phyloP scores from a whole-genome alignment of 2,329 filamentous ascomycete species.

The Myotisia sp. region DNA sequence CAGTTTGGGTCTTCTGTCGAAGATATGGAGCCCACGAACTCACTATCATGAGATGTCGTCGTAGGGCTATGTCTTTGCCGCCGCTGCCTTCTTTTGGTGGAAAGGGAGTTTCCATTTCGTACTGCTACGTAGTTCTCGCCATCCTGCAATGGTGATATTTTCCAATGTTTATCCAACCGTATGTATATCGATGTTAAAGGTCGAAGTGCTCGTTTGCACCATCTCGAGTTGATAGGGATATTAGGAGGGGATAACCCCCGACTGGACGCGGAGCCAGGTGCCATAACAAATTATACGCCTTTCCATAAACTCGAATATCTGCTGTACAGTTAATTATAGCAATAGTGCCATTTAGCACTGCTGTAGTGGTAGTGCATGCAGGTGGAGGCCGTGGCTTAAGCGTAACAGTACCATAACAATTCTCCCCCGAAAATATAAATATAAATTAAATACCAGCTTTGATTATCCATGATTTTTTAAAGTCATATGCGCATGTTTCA shows the following conservation, averaged over 20 bases:
- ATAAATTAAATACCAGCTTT: no score
- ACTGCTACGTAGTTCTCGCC: constrained; percentile 12
- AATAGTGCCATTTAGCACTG: no score
- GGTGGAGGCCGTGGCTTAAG: no score
- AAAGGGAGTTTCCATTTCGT: constrained; percentile 1
- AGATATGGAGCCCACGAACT: constrained; percentile 25
- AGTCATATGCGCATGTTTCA: no score
- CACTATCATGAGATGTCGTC: no score
- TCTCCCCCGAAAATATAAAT: no score
- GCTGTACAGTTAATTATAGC: no score
- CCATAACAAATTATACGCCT: no score
- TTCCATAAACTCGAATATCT: no score
- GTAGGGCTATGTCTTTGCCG: constrained; percentile 9
- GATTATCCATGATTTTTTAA: no score
- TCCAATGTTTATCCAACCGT: constrained; percentile 29
- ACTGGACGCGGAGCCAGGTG: constrained; percentile 5
- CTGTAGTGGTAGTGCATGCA: no score
- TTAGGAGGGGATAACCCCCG: constrained; percentile 14
- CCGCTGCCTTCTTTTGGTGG: neutral
- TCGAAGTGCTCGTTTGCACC: constrained; percentile 31
- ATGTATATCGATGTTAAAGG: constrained; percentile 28
- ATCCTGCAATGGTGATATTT: constrained; percentile 18
- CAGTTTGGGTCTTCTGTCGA: constrained; percentile 27
- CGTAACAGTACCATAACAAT: no score
- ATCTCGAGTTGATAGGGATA: constrained; percentile 27